Evolutionary conservation across 768 basidiomycete species (phyloP).

Genomic region (Guyanaporus albipodus): DNA sequence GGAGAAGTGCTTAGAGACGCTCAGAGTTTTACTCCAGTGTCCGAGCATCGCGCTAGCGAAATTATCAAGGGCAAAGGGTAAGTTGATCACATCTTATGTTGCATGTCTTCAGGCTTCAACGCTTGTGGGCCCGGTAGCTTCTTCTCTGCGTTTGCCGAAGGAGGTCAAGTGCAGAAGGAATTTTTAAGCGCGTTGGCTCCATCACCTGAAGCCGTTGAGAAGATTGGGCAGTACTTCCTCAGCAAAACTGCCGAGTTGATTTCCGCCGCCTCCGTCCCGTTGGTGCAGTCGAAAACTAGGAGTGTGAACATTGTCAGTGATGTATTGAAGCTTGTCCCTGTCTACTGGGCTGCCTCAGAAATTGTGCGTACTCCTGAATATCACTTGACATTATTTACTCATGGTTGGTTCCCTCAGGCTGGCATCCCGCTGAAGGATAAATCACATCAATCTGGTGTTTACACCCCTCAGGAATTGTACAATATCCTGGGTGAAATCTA

Average conservation of each 20-base stretch:
- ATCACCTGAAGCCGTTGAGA: conserved; percentile 44
- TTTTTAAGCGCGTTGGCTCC: conserved; percentile 47
- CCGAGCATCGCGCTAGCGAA: conserved; percentile 45
- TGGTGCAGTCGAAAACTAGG: conserved; percentile 51
- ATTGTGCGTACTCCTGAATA: conserved; percentile 51
- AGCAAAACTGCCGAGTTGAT: conserved; percentile 60
- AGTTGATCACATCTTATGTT: conserved; percentile 8
- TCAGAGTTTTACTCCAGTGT: conserved; percentile 45
- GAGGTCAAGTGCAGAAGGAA: conserved; percentile 37
- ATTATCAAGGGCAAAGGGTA: conserved; percentile 63
- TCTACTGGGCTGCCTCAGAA: conserved; percentile 66
- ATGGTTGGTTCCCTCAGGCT: conserved; percentile 41
- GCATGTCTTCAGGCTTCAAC: conserved; percentile 2
- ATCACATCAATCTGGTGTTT: conserved; percentile 49
- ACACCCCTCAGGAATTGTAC: conserved; percentile 59
- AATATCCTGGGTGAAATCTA: conserved; percentile 68
- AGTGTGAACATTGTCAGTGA: conserved; percentile 66
- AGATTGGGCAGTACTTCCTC: conserved; percentile 61
- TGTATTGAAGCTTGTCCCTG: conserved; percentile 60
- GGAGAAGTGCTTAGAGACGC: conserved; percentile 47
- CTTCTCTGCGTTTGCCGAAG: conserved; percentile 52
- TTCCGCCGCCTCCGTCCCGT: conserved; percentile 44
- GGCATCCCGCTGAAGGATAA: conserved; percentile 68
- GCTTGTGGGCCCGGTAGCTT: conserved; percentile 42
- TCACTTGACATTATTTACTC: neutral